These are phyloP conservation scores for Termitomyces sp. DNA, from an alignment of 768 basidiomycete genomes.

Conservation along the genomic window DNA sequence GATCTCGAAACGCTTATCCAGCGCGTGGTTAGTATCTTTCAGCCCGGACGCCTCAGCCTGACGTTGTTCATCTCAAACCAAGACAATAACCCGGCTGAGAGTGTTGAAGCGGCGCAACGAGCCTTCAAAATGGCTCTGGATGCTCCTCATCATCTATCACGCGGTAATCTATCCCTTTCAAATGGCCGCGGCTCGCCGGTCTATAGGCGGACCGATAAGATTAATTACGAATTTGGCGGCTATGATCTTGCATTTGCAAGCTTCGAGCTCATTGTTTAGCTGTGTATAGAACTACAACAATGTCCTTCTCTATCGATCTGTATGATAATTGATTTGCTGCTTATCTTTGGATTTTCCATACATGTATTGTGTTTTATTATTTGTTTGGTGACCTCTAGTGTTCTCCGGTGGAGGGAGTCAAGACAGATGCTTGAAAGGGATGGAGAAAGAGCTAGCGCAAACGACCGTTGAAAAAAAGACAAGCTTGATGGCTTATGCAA, in stretches of 20 bases:
- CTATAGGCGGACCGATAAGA: constrained; percentile 90
- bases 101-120: constrained; percentile 68
- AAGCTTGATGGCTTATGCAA: no score
- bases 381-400: no score
- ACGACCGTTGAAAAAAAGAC: no score
- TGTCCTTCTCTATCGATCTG: neutral
- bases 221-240: constrained; percentile 95
- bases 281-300: constrained; percentile 1
- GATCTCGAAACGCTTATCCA: constrained; percentile 77
- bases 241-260: constrained; percentile 89
- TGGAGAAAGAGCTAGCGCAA: no score
- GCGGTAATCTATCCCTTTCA: neutral
- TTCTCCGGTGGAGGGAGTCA: no score
- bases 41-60: constrained; percentile 77
- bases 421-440: no score
- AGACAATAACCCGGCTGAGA: constrained; percentile 43
- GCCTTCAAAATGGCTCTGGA: constrained; percentile 67
- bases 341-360: neutral
- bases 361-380: no score
- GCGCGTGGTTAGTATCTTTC: constrained; percentile 90
- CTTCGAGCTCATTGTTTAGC: constrained; percentile 45
- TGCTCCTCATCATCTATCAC: constrained; percentile 10
- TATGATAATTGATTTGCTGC: neutral
- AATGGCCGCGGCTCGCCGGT: constrained; percentile 13
- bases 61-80: constrained; percentile 85